Evolutionary conservation across 805 yeast species (phyloP), one percentile per base, ranked within the genome.

Genomic region (Dipodascopsis uninucleata): DNA sequence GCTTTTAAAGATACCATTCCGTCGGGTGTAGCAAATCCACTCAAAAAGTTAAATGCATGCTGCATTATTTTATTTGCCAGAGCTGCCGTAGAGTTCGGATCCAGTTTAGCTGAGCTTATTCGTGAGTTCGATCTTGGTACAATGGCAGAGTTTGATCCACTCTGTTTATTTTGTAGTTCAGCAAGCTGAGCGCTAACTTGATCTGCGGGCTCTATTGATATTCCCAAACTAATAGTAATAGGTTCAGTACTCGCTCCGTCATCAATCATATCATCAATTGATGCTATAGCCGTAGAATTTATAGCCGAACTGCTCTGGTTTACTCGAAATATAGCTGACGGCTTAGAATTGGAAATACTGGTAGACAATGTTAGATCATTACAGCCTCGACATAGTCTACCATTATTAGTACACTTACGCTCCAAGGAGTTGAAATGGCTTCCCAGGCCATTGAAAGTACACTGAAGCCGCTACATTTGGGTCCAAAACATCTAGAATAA

Each of bases 241-340:
- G 72, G 54, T 60, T 63, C 66, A 35, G 57, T 57, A 2, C 68
- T 71, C n/a, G 64, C 66, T 6, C 62, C 58, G 14, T 53, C 64
- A 49, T 64, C 59, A 23, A 66, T 74, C 36, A 71, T 81, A 47
- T 75, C 72, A 36, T 74, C 81, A 70, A 77, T 73, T 2, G 40
- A 45, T 14, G 34, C 82, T 22, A 36, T 41, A 3, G 41, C 49
- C 17, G 37, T 39, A 12, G 21, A 22, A 35, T 12, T 25, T 36
- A 42, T 44, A 22, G 51, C 53, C 24, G 58, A 48, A 10, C 59
- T 54, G 5, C 62, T 54, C 51, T 71, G 72, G 60, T 81, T 85
- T 47, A 90, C 75, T 59, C 82, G 83, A 70, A 85, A 93, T 2
- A 93, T 93, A 0, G 97, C 96, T 47, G 95, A 85, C 28, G 94